Conservation (phyloP, 441 rosid species). For the Raphanus hybrid region DNA sequence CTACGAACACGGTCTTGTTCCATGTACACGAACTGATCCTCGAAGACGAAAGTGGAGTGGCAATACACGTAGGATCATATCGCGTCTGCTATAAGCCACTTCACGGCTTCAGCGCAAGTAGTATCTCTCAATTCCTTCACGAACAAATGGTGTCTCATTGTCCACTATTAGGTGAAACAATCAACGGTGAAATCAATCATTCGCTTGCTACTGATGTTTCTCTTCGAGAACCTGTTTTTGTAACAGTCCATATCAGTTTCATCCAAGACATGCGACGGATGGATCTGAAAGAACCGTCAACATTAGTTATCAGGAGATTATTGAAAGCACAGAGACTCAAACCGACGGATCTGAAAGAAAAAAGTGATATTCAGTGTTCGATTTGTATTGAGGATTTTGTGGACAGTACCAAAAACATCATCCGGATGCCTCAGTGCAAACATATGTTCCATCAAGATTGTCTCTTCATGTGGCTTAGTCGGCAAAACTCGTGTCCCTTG, state of each 20-base stretch:
- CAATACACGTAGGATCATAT: background rate
- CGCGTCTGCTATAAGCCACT: background rate
- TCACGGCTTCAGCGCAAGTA: background rate
- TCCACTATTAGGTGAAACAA: background rate
- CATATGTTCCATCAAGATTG: conserved; percentile 2
- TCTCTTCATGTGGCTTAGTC: conserved; percentile 17
- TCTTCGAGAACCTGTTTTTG: conserved; percentile 9
- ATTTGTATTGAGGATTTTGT: background rate
- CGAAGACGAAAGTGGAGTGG: background rate
- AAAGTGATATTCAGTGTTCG: background rate
- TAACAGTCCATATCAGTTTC: background rate
- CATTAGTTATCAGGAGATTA: background rate
- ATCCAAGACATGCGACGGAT: background rate
- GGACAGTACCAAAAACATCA: background rate
- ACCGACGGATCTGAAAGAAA: background rate
- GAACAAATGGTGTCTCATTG: background rate
- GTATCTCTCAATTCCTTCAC: background rate
- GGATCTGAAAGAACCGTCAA: no score
- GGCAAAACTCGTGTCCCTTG: background rate
- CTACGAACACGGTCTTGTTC: background rate
- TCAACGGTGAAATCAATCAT: background rate
- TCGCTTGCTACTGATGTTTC: background rate
- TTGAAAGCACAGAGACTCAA: background rate
- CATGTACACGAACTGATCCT: background rate
- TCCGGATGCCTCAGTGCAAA: background rate